Percentiles rank a stretch among this genome's conserved stretches.
These are phyloP conservation scores for Prototheca wickerhamii DNA, from an alignment of 163 green algal genomes.

Conservation along the genomic window DNA sequence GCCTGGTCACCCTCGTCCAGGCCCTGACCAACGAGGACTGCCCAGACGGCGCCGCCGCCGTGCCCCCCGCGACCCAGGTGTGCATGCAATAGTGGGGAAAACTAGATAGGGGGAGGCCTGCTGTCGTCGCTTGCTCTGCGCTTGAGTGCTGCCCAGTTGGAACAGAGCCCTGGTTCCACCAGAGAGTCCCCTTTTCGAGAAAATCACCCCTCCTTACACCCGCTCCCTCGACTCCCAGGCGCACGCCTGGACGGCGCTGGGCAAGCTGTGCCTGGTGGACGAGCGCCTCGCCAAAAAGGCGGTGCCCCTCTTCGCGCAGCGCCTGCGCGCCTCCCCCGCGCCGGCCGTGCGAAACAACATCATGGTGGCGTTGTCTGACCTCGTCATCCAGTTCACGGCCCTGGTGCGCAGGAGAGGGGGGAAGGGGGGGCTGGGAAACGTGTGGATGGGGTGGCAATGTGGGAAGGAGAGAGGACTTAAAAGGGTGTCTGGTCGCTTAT, in stretches of 20 bases:
- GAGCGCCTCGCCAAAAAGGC: conserved; percentile 68
- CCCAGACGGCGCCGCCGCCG: background rate
- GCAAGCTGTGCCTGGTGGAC: conserved; percentile 75
- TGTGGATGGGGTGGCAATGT: no score
- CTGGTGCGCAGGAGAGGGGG: conserved; percentile 31
- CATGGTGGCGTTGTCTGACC: conserved; percentile 72
- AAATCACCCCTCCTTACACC: background rate
- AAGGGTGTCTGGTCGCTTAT: no score
- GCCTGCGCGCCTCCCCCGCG: conserved; percentile 40
- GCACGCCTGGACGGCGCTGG: conserved; percentile 70
- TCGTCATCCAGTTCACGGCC: conserved; percentile 67
- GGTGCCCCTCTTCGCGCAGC: conserved; percentile 70
- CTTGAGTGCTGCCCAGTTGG: no score
- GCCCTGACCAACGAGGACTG: conserved; percentile 38
- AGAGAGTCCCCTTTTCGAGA: no score
- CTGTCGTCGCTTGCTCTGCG: no score
- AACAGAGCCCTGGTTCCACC: no score
- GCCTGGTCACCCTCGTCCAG: conserved; percentile 55
- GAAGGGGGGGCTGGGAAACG: background rate
- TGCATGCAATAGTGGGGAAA: no score
- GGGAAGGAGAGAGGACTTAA: no score
- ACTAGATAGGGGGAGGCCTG: no score
- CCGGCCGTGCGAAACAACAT: conserved; percentile 82
- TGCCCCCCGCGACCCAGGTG: no score
- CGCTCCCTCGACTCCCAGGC: conserved; percentile 25